A percentile compares a stretch with the other conserved stretches of the same genome.
phyloP scores from a whole-genome alignment of 2,329 filamentous ascomycete species.

The Sarocladiaceae sp. region DNA sequence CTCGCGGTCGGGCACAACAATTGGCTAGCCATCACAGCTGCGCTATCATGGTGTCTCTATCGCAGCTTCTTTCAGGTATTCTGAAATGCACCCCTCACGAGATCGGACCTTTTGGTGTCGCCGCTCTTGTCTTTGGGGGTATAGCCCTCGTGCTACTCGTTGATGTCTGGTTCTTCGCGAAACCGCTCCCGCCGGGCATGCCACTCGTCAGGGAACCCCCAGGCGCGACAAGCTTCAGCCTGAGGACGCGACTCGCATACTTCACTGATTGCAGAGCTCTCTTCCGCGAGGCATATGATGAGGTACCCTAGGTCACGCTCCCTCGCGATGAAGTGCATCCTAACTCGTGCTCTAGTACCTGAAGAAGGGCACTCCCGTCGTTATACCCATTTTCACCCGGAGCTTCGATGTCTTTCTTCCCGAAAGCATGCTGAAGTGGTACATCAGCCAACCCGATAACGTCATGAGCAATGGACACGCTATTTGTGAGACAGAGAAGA shows the following conservation, averaged over 20 bases:
- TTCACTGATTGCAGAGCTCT: slow-evolving; percentile 25
- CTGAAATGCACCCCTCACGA: no score
- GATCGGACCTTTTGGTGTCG: no score
- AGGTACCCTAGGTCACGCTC: no score
- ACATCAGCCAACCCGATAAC: slow-evolving; percentile 32
- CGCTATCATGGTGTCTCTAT: no score
- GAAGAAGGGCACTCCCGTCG: slow-evolving; percentile 35
- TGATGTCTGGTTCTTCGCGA: not conserved
- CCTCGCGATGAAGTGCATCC: no score
- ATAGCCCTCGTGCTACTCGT: no score
- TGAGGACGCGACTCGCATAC: slow-evolving; percentile 23
- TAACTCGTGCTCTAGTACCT: slow-evolving; percentile 27
- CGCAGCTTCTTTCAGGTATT: no score
- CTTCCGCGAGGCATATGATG: slow-evolving; percentile 26
- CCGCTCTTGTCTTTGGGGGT: not conserved
- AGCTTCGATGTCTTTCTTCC: slow-evolving; percentile 40
- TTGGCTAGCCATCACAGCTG: no score
- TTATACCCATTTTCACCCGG: slow-evolving; percentile 35
- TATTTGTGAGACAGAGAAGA: slow-evolving; percentile 33
- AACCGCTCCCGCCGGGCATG: slow-evolving; percentile 12
- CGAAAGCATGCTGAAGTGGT: slow-evolving; percentile 32
- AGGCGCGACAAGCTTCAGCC: slow-evolving; percentile 22
- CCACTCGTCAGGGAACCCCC: slow-evolving; percentile 22
- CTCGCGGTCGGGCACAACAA: no score
- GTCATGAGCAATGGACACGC: slow-evolving; percentile 29